Evolutionary conservation across 108 stramenopile species (phyloP).

Genomic region (Fragilariopsis cylindrus): DNA sequence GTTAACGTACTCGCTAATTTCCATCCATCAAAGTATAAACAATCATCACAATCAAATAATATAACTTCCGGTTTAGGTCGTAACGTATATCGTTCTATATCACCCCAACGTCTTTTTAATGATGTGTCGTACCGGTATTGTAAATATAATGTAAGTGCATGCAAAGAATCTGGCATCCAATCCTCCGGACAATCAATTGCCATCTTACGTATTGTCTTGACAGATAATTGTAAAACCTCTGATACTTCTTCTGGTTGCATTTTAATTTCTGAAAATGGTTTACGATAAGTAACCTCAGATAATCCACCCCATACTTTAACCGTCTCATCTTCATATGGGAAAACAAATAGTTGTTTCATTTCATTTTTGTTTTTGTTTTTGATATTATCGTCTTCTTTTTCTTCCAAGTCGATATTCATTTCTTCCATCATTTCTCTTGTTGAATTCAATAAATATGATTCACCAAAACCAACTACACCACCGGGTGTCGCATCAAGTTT

Average conservation of each 20-base stretch:
- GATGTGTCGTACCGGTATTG: constrained; percentile 23
- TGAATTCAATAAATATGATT: constrained; percentile 53
- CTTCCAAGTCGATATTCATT: constrained; percentile 52
- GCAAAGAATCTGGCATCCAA: constrained; percentile 53
- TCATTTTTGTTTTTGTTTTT: background rate
- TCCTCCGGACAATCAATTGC: constrained; percentile 35
- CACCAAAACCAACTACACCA: constrained; percentile 59
- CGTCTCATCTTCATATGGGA: constrained; percentile 59
- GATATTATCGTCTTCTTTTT: background rate
- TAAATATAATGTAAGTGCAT: constrained; percentile 50
- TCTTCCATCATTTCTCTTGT: constrained; percentile 59
- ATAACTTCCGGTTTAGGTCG: constrained; percentile 51
- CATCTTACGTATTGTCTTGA: constrained; percentile 28
- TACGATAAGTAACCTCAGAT: constrained; percentile 44
- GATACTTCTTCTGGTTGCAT: constrained; percentile 54
- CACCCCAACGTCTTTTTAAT: constrained; percentile 24
- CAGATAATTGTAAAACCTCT: constrained; percentile 37
- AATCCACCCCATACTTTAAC: constrained; percentile 61
- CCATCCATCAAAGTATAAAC: constrained; percentile 75
- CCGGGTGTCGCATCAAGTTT: constrained; percentile 62
- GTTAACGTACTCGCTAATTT: constrained; percentile 51
- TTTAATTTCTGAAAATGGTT: constrained; percentile 35
- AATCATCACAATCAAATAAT: constrained; percentile 83
- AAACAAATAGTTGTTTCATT: constrained; percentile 39
- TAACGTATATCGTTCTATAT: constrained; percentile 34